Percentiles rank a stretch among this genome's conserved stretches.
phyloP scores from a whole-genome alignment of 352 stramenopile genomes.

The Pythium coloratum region DNA sequence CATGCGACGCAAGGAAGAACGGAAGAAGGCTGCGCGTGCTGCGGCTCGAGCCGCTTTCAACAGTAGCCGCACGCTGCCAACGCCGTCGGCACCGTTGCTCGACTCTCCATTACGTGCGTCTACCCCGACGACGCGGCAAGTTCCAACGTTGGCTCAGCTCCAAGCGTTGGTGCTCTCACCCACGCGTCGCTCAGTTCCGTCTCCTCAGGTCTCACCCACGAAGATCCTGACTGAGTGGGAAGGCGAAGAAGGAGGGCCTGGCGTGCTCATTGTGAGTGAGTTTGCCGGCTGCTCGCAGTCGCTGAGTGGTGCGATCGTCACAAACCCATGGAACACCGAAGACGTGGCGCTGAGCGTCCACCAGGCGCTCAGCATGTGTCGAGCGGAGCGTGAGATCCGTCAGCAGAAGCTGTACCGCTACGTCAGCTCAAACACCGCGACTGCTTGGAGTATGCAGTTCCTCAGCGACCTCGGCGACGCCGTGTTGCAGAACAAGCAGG shows the following conservation, averaged over 20 bases:
- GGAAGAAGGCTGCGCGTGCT: slow-evolving; percentile 45
- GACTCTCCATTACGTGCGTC: slow-evolving; percentile 16
- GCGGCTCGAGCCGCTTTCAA: slow-evolving; percentile 28
- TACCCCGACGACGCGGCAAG: background rate
- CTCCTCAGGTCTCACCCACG: slow-evolving; percentile 38
- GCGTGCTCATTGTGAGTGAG: slow-evolving; percentile 86
- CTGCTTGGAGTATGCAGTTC: slow-evolving; percentile 82
- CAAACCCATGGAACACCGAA: slow-evolving; percentile 90
- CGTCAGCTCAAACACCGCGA: slow-evolving; percentile 84
- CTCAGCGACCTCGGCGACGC: slow-evolving; percentile 66
- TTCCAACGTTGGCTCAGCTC: background rate
- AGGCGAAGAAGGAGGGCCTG: slow-evolving; percentile 75
- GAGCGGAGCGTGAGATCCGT: slow-evolving; percentile 82
- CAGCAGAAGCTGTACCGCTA: slow-evolving; percentile 91
- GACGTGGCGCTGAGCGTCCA: slow-evolving; percentile 81
- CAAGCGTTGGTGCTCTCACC: background rate
- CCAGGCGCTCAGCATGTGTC: slow-evolving; percentile 81
- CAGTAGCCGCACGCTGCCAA: background rate
- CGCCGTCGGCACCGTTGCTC: slow-evolving; percentile 25
- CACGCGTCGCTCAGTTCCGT: slow-evolving; percentile 1
- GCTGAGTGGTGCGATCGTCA: slow-evolving; percentile 79
- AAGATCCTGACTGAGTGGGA: slow-evolving; percentile 76
- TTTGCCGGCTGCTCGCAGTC: slow-evolving; percentile 89
- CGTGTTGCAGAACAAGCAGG: slow-evolving; percentile 57
- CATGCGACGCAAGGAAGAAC: slow-evolving; percentile 74